These are phyloP conservation scores for Cyathus striatus DNA, from an alignment of 768 basidiomycete genomes.

Conservation along the genomic window DNA sequence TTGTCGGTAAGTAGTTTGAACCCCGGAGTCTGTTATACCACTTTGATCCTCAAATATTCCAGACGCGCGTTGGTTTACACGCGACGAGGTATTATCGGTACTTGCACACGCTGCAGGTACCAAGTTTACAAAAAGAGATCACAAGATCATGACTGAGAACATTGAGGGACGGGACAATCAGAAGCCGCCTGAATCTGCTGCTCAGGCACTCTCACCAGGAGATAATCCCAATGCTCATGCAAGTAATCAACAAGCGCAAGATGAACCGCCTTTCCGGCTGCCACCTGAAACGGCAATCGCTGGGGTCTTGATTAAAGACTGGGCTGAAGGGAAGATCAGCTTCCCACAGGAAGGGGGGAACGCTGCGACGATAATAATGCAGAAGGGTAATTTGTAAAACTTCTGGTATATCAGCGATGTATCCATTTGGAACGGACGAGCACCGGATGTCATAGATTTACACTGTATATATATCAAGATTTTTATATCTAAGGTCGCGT, in stretches of 20 bases:
- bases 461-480: no score
- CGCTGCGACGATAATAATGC: constrained; percentile 1
- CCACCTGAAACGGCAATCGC: constrained; percentile 77
- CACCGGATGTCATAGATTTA: no score
- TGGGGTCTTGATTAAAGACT: constrained; percentile 79
- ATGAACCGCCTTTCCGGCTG: constrained; percentile 60
- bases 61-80: constrained; percentile 91
- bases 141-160: constrained; percentile 40
- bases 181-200: no score
- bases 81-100: constrained; percentile 62
- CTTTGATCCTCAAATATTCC: neutral
- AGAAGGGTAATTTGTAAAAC: constrained; percentile 14
- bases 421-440: no score
- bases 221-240: no score
- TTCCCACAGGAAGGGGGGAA: constrained; percentile 17
- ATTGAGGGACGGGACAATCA: constrained; percentile 27
- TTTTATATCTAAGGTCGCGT: no score
- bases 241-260: no score
- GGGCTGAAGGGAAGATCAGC: constrained; percentile 59
- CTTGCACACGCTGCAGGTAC: constrained; percentile 54
- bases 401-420: no score
- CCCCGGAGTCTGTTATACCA: neutral
- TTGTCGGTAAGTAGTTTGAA: constrained; percentile 74
- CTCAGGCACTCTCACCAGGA: no score
- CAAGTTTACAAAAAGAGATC: constrained; percentile 40